These are phyloP conservation scores for Cutaneotrichosporon sp. DNA, from an alignment of 1,284 basidiomycete species.

Conservation along the genomic window DNA sequence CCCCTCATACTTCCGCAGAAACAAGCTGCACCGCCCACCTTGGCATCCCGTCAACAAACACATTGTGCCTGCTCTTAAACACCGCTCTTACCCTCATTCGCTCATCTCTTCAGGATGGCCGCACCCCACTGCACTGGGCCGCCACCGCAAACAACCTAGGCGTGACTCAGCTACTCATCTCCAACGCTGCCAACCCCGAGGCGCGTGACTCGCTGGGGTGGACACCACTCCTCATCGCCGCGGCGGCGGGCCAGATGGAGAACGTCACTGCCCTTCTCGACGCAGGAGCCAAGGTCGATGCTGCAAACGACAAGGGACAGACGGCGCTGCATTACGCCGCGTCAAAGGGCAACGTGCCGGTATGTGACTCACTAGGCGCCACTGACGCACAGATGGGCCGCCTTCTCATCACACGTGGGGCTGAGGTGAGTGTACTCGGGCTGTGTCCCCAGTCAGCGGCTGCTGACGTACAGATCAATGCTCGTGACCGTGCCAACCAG, in stretches of 20 bases:
- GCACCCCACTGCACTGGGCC: conserved; percentile 87
- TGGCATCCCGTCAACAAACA: neutral
- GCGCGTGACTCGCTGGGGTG: conserved; percentile 72
- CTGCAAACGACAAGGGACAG: conserved; percentile 78
- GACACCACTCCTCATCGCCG: conserved; percentile 82
- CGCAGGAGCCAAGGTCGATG: conserved; percentile 78
- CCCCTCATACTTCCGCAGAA: neutral
- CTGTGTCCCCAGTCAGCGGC: neutral
- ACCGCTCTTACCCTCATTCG: neutral
- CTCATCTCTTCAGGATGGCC: conserved; percentile 64
- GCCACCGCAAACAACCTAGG: conserved; percentile 69
- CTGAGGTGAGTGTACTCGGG: conserved; percentile 63
- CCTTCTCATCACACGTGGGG: conserved; percentile 76
- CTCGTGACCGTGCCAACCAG: conserved; percentile 85
- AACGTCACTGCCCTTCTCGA: conserved; percentile 76
- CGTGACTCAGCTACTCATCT: conserved; percentile 70
- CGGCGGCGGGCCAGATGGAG: conserved; percentile 63
- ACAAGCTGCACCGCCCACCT: neutral
- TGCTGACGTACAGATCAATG: conserved; percentile 68
- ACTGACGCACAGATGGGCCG: conserved; percentile 69
- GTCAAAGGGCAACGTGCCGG: conserved; percentile 84
- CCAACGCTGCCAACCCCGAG: conserved; percentile 67
- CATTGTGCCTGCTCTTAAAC: neutral
- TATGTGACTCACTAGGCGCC: conserved; percentile 50
- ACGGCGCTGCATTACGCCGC: conserved; percentile 93